Evolutionary conservation across 2,329 filamentous ascomycete genomes (phyloP).

Genomic region (Alternaria burnsii): DNA sequence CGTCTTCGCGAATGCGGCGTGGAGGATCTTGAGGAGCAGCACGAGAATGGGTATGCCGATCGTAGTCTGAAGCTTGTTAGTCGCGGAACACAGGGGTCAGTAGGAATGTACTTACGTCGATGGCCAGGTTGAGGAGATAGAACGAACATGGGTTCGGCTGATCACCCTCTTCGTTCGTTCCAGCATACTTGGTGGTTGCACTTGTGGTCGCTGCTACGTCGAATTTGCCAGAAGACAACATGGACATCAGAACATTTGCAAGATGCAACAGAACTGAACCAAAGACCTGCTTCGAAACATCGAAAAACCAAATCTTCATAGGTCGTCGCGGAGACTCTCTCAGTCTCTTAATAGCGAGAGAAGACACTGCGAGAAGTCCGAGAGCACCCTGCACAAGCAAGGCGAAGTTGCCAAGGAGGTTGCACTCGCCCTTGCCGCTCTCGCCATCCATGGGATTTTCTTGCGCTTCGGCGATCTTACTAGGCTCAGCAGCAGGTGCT

Average conservation of each 20-base stretch:
- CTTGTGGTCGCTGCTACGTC: slow-evolving; percentile 63
- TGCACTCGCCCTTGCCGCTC: slow-evolving; percentile 75
- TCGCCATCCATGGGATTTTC: slow-evolving; percentile 52
- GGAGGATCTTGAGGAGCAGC: slow-evolving; percentile 80
- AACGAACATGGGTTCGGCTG: slow-evolving; percentile 95
- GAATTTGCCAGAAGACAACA: slow-evolving; percentile 90
- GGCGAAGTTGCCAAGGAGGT: slow-evolving; percentile 88
- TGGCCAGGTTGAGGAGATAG: slow-evolving; percentile 91
- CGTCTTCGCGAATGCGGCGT: slow-evolving; percentile 75
- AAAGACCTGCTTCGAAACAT: slow-evolving; percentile 96
- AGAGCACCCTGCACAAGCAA: slow-evolving; percentile 88
- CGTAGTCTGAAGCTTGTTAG: slow-evolving; percentile 72
- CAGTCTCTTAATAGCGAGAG: slow-evolving; percentile 92
- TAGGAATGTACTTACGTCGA: slow-evolving; percentile 77
- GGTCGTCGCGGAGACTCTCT: slow-evolving; percentile 90
- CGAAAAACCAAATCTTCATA: slow-evolving; percentile 97
- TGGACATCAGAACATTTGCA: slow-evolving; percentile 94
- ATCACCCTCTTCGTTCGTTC: slow-evolving; percentile 44
- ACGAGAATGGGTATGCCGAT: slow-evolving; percentile 96
- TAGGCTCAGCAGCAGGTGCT: slow-evolving; percentile 22
- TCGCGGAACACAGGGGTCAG: neutral
- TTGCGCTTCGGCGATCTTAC: slow-evolving; percentile 27
- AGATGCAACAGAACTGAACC: slow-evolving; percentile 90
- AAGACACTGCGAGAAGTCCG: slow-evolving; percentile 81
- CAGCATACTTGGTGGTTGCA: slow-evolving; percentile 35